Evolutionary conservation across 1,284 basidiomycete species (phyloP), one percentile per base, ranked within the genome.

Genomic region (Somion occarium): DNA sequence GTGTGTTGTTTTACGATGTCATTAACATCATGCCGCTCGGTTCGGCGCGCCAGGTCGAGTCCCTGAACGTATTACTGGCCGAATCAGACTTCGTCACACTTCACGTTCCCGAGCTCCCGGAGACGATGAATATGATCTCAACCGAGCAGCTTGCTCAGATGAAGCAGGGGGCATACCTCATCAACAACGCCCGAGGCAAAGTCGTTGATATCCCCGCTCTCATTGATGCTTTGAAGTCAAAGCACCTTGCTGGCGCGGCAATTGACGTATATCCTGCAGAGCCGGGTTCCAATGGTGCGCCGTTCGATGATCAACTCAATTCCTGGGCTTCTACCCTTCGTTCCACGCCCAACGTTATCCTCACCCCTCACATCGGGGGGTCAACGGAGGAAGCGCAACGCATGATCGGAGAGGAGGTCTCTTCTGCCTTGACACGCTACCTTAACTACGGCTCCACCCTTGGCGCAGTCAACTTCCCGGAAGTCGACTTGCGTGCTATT

Each of bases 311-410:
- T 69, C 73, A 85, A 59, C 74, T 97, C 57, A 96, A 95, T 67
- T 53, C 80, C 1, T 98, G 93, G 85, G 77, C 89, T 15, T 83
- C 79, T 54, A 71, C 82, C 23, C 79, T 98, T 34, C 80, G 91
- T 53, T 71, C 74, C 2, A 73, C 91, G 53, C 83, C 88, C 46
- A 98, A 98, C 70, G 80, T 97, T 56, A 94, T 98, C 66, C 85
- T 98, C 60, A 98, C 95, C 0, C 97, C 97, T 18, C 97, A 99
- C 68, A 98, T 99, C 61, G 97, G 97, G 55, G 97, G 97, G 42
- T 98, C 93, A 39, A 99, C 97, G 11, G 97, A 99, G 70, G 97
- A 99, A 71, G 97, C 97, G 2, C 97, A 99, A 71, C 82, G 86
- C 46, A 93, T 96, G 82, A 99, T 99, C 59, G 97, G 97, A 26